Base-by-base conservation (phyloP, 2,329 filamentous ascomycete genomes). In the Zymoseptoria tritici region DNA sequence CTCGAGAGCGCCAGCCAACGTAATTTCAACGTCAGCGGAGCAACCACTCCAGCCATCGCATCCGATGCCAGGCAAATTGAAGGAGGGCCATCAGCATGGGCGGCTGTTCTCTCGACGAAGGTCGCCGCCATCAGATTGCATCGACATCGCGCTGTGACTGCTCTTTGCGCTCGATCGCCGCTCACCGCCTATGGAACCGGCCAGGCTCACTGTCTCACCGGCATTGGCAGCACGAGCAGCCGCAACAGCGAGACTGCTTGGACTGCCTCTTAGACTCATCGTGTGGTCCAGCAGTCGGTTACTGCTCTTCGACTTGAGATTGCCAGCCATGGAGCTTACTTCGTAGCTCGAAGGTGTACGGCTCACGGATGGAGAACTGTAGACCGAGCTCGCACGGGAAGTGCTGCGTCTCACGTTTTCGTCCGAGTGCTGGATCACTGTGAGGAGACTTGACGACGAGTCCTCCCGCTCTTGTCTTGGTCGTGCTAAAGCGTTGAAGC, bases 371-470 rank as follows among this genome's bases (percentile, higher is more conserved):
- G 66, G 61, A 26, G 65, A 64, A 52, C 65, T 65, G 55, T 62
- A 65, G 9, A 59, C 60, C 5, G 67, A 77, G 54, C 64, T 70
- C 31, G 66, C 61, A 16, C 57, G 50, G 9, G 67, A 68, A 31
- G 57, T 66, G 60, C 65, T 67, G 49, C 64, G 59, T 13, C 66
- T 70, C 11, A 67, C 67, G 26, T 66, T 64, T 4, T 72, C 66
- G 5, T 64, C 62, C 49, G 65, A 53, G 52, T 60, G 54, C 49
- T 63, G 62, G 49, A 69, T 67, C 1, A 66, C 62, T 4, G 72
- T 74, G n/a, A 73, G 65, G 5, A 75, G 57, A 63, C 75, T 78
- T 1, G 75, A 74, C 2, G 59, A 54, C 4, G 76, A 78, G 36
- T 67, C 69, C 29, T 76, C 73, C 31, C 74, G 70, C 50, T 76